Percentiles rank a stretch among this genome's conserved stretches.
Conservation (phyloP, 2,329 filamentous ascomycete species). For the Colletotrichum agaves region DNA sequence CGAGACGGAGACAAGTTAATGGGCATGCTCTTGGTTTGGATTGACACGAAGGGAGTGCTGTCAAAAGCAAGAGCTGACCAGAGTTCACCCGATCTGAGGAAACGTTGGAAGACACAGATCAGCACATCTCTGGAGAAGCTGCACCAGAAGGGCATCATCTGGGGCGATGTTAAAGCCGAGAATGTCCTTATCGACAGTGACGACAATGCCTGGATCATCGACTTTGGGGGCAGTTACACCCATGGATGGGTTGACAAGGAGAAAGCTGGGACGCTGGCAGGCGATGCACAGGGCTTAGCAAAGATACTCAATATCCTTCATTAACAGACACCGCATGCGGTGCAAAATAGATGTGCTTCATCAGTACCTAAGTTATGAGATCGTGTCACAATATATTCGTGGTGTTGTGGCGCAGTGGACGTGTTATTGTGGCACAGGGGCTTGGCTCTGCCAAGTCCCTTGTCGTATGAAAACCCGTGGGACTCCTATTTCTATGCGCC, state of each 20-base stretch:
- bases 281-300: constrained; percentile 40
- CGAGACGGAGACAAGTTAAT: constrained; percentile 10
- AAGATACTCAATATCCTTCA: constrained; percentile 28
- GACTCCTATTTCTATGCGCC: no score
- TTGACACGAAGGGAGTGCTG: constrained; percentile 7
- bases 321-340: background rate
- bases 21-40: constrained; percentile 14
- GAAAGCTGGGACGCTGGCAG: constrained; percentile 41
- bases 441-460: no score
- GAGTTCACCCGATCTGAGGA: constrained; percentile 27
- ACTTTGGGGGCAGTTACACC: constrained; percentile 46
- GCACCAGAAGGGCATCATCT: constrained; percentile 40
- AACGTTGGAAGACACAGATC: constrained; percentile 40
- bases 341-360: background rate
- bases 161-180: constrained; percentile 46
- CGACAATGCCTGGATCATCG: constrained; percentile 46
- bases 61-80: constrained; percentile 9
- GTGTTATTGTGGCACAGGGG: no score
- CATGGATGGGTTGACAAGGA: constrained; percentile 44
- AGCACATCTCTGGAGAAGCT: constrained; percentile 34
- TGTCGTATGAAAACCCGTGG: no score
- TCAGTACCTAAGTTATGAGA: no score
- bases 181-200: constrained; percentile 45
- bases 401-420: no score
- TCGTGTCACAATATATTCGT: no score